These are phyloP conservation scores for Acmispon strigosus DNA, from an alignment of 306 rosid species.

Conservation along the genomic window DNA sequence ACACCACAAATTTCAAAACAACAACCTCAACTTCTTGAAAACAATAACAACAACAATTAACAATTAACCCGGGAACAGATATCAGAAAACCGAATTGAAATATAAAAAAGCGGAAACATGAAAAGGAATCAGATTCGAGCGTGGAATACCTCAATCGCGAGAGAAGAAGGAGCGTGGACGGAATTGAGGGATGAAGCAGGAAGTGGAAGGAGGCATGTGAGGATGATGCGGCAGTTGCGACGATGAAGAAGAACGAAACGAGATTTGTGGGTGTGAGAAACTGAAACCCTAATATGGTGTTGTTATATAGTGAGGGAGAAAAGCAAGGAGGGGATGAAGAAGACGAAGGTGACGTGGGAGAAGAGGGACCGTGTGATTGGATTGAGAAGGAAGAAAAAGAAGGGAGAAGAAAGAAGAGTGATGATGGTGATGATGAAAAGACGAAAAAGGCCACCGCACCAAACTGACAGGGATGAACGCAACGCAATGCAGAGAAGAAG, in stretches of 20 bases:
- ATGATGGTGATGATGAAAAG: constrained; percentile 25
- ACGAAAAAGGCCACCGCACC: constrained; percentile 55
- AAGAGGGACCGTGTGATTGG: constrained; percentile 48
- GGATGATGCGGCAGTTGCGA: too few relatives aligned
- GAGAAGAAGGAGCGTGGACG: neutral
- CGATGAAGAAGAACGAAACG: constrained; percentile 2
- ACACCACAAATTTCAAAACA: constrained; percentile 7
- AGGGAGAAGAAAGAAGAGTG: neutral
- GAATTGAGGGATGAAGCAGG: constrained; percentile 15
- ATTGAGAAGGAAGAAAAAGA: too few relatives aligned
- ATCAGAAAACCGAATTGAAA: neutral
- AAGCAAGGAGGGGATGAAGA: constrained; percentile 25
- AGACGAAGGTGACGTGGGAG: constrained; percentile 57
- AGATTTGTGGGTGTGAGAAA: constrained; percentile 16
- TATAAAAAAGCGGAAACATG: neutral
- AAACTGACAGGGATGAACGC: constrained; percentile 1
- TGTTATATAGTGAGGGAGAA: constrained; percentile 23
- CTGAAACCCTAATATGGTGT: constrained; percentile 75
- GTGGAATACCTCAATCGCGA: constrained; percentile 43
- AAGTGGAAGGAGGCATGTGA: neutral
- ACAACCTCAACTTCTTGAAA: neutral
- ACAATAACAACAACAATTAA: neutral
- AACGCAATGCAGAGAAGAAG: constrained; percentile 16
- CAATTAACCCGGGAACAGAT: neutral
- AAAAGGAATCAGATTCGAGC: neutral